Conservation (phyloP, 768 basidiomycete genomes). For the Mycena vulgaris region DNA sequence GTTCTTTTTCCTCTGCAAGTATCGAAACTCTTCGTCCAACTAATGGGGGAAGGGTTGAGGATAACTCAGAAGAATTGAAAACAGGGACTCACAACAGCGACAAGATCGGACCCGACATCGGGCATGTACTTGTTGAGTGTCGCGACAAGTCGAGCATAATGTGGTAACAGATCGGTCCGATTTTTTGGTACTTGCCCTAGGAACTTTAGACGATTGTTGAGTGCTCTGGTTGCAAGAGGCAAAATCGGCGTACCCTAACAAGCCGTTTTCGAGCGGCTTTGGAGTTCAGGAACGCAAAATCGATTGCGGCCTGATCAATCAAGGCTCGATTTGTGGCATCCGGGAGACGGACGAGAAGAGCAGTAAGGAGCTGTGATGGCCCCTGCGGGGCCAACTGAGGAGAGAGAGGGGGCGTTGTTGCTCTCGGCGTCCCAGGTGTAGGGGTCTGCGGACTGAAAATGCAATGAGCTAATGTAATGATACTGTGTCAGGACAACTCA, state of each 20-base stretch:
- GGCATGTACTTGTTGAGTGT: constrained; percentile 95
- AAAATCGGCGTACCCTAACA: constrained; percentile 71
- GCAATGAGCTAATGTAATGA: constrained; percentile 39
- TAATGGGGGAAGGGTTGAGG: constrained; percentile 47
- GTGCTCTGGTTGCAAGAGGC: constrained; percentile 10
- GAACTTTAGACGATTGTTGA: constrained; percentile 66
- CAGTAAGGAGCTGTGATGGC: constrained; percentile 93
- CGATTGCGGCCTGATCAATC: constrained; percentile 95
- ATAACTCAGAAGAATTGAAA: neutral
- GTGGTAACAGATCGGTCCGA: constrained; percentile 91
- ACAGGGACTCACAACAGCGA: constrained; percentile 75
- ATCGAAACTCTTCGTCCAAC: constrained; percentile 98
- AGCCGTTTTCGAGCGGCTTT: constrained; percentile 96
- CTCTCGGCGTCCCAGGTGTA: constrained; percentile 77
- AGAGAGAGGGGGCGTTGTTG: constrained; percentile 70
- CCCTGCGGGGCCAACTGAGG: constrained; percentile 88
- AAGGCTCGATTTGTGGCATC: constrained; percentile 93
- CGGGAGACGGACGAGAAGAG: constrained; percentile 90
- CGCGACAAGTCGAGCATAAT: constrained; percentile 92
- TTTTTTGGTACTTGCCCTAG: constrained; percentile 89
- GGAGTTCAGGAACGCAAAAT: constrained; percentile 97
- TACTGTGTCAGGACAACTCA: constrained; percentile 41
- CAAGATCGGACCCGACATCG: constrained; percentile 88
- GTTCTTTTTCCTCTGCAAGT: constrained; percentile 94
- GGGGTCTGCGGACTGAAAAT: constrained; percentile 67